These are phyloP conservation scores for Penicillium palitans DNA, from an alignment of 2,329 filamentous ascomycete species.

Conservation along the genomic window DNA sequence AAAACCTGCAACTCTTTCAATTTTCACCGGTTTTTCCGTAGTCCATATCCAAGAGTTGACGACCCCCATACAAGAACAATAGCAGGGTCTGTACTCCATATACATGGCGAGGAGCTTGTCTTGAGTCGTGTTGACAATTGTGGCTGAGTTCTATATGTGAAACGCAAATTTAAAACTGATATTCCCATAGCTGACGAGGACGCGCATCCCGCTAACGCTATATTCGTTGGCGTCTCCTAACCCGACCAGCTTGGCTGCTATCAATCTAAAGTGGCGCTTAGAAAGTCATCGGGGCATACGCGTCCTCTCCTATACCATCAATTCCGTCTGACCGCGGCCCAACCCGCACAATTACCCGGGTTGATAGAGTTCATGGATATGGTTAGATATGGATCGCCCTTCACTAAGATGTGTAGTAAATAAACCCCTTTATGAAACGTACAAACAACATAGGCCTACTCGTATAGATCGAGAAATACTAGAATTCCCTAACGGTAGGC, in stretches of 20 bases:
- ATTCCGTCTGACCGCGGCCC: background rate
- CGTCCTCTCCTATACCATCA: background rate
- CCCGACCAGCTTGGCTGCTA: background rate
- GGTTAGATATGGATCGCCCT: background rate
- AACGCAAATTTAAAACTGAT: background rate
- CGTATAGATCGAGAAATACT: too few species aligned
- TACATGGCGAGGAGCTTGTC: slow-evolving; percentile 3
- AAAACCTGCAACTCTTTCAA: too few species aligned
- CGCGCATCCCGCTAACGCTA: background rate
- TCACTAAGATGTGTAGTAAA: too few species aligned
- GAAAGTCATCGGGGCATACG: background rate
- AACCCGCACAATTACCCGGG: background rate
- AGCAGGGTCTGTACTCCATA: background rate
- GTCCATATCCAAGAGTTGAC: too few species aligned
- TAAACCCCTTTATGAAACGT: too few species aligned
- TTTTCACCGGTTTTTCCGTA: too few species aligned
- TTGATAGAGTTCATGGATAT: background rate
- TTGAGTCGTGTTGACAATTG: background rate
- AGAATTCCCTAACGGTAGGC: too few species aligned
- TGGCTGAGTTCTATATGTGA: background rate
- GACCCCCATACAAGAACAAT: background rate
- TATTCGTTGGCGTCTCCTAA: background rate
- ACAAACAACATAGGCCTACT: too few species aligned
- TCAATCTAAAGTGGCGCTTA: background rate
- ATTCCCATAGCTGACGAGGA: background rate